These are phyloP conservation scores for Paecilomyces sp. DNA, from an alignment of 2,329 filamentous ascomycete species.

Conservation along the genomic window DNA sequence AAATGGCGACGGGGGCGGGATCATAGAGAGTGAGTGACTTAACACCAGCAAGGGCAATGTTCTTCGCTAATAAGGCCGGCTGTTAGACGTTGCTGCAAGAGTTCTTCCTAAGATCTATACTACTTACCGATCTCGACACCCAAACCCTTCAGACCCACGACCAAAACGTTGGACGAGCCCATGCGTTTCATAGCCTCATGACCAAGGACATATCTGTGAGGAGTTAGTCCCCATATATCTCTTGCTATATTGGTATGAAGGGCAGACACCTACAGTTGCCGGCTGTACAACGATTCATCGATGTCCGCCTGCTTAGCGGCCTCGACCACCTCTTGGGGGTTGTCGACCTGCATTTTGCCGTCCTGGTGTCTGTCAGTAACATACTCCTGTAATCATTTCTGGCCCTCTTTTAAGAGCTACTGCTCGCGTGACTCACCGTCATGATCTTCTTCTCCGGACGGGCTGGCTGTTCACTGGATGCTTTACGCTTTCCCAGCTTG, in stretches of 20 bases:
- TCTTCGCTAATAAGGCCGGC: conserved; percentile 62
- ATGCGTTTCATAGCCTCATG: conserved; percentile 96
- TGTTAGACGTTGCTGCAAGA: neutral
- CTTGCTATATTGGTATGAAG: neutral
- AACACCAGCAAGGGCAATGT: conserved; percentile 93
- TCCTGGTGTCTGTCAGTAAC: conserved; percentile 29
- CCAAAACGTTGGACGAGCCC: conserved; percentile 88
- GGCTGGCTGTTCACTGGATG: conserved; percentile 41
- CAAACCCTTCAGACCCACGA: conserved; percentile 85
- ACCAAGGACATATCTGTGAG: conserved; percentile 56
- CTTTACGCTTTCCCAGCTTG: conserved; percentile 48
- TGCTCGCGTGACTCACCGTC: conserved; percentile 32
- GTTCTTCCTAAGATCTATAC: neutral
- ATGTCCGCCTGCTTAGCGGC: conserved; percentile 59
- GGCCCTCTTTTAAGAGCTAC: neutral
- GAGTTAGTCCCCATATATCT: conserved; percentile 7
- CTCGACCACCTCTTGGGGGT: conserved; percentile 50
- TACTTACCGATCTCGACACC: conserved; percentile 75
- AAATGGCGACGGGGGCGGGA: conserved; percentile 71
- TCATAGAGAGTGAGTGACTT: conserved; percentile 95
- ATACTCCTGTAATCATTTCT: conserved; percentile 1
- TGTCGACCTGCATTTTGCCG: conserved; percentile 56
- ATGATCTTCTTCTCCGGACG: conserved; percentile 48
- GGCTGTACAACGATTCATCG: conserved; percentile 61
- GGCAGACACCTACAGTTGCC: conserved; percentile 45